phyloP scores from a whole-genome alignment of 2,329 filamentous ascomycete genomes.

The Helicocarpus griseus region DNA sequence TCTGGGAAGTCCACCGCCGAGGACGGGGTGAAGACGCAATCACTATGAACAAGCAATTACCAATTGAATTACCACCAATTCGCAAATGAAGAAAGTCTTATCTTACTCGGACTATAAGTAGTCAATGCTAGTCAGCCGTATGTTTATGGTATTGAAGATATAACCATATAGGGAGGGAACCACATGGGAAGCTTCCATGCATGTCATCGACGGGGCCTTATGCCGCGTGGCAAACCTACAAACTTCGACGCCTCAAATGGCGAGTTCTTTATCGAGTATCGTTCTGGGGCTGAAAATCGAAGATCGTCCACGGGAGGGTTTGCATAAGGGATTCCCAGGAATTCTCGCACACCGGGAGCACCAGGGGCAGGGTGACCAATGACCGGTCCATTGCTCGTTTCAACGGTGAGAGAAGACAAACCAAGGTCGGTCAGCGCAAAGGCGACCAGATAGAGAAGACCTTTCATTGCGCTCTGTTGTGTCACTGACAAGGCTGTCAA shows the following conservation, averaged over 20 bases:
- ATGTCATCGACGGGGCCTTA: no score
- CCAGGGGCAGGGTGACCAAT: constrained; percentile 13
- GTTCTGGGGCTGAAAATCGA: constrained; percentile 19
- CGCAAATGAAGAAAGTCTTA: not conserved
- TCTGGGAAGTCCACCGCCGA: constrained; percentile 15
- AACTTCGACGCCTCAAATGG: constrained; percentile 11
- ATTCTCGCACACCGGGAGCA: constrained; percentile 16
- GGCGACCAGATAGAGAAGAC: not conserved
- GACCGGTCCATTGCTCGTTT: constrained; percentile 18
- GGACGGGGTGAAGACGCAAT: constrained; percentile 16
- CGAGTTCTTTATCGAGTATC: constrained; percentile 8
- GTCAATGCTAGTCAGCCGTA: not conserved
- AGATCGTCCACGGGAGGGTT: constrained; percentile 18
- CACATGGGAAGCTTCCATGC: no score
- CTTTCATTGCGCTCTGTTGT: not conserved
- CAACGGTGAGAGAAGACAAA: constrained; percentile 5
- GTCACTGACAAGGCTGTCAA: not conserved
- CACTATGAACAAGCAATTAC: constrained; percentile 10
- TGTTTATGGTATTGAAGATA: not conserved
- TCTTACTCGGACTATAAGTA: not conserved
- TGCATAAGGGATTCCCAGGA: constrained; percentile 22
- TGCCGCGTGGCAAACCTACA: constrained; percentile 6
- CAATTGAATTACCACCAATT: not conserved
- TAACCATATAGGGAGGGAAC: not conserved
- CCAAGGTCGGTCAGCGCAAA: not conserved